phyloP scores from a whole-genome alignment of 2,329 filamentous ascomycete genomes.

The Xylaria sp. region DNA sequence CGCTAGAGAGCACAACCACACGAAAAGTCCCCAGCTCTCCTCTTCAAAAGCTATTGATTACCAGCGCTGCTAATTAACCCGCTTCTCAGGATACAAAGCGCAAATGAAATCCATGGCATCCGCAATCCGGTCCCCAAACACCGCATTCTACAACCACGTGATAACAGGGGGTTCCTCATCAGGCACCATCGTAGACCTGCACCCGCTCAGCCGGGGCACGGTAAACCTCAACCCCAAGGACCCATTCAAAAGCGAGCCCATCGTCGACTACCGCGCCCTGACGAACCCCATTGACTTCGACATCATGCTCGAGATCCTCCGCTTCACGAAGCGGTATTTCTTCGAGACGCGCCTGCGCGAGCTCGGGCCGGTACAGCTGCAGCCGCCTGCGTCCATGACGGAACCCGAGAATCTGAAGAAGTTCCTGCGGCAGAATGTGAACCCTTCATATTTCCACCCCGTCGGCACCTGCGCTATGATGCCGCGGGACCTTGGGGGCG shows the following conservation, averaged over 20 bases:
- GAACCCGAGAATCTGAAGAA: conserved; percentile 43
- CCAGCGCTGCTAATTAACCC: not conserved
- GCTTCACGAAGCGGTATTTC: conserved; percentile 45
- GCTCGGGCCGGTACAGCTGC: conserved; percentile 42
- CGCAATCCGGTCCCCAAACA: conserved; percentile 43
- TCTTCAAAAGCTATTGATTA: not conserved
- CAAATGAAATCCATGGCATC: conserved; percentile 47
- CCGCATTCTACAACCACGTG: conserved; percentile 46
- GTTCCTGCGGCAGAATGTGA: conserved; percentile 32
- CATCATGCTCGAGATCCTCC: conserved; percentile 46
- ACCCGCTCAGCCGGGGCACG: conserved; percentile 46
- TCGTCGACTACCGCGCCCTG: conserved; percentile 48
- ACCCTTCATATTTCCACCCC: conserved; percentile 47
- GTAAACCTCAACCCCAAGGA: conserved; percentile 48
- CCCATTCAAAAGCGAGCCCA: conserved; percentile 43
- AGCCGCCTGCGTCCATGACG: conserved; percentile 39
- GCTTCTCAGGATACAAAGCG: conserved; percentile 43
- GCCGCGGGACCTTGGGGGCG: conserved; percentile 50
- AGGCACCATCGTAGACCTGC: conserved; percentile 37
- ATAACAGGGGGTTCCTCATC: conserved; percentile 35
- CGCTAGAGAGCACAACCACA: too few relatives aligned
- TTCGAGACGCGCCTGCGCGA: conserved; percentile 45
- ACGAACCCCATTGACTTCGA: conserved; percentile 48
- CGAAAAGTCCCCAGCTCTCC: not conserved
- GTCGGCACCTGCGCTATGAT: conserved; percentile 53